These are phyloP conservation scores for Kodamaea derodonti DNA, from an alignment of 1,139 yeast genomes.

Conservation along the genomic window DNA sequence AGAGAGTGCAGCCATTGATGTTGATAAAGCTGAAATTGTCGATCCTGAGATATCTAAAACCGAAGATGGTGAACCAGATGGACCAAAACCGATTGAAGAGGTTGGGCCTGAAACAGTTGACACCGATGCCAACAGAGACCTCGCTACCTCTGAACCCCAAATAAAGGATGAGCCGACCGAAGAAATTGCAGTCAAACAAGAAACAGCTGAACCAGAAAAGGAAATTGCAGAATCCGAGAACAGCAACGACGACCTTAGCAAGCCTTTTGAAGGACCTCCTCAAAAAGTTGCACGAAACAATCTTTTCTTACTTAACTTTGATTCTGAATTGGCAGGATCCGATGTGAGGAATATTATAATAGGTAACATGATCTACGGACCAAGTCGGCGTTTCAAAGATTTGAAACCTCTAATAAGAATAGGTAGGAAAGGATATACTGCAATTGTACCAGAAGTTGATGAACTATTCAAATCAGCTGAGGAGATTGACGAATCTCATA, in stretches of 20 bases:
- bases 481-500: conserved; percentile 34
- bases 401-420: conserved; percentile 53
- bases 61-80: not conserved
- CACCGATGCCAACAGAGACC: no score
- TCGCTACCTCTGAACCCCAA: not conserved
- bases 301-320: conserved; percentile 47
- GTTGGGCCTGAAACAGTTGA: not conserved
- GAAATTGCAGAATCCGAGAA: conserved; percentile 3
- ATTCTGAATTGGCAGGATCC: conserved; percentile 20
- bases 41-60: not conserved
- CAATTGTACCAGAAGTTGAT: conserved; percentile 32
- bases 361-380: conserved; percentile 49
- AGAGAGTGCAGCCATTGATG: not conserved
- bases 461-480: conserved; percentile 32
- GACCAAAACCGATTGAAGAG: no score
- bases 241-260: conserved; percentile 13
- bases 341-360: conserved; percentile 57
- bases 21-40: not conserved
- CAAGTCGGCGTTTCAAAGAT: conserved; percentile 50
- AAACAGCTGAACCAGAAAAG: conserved; percentile 1
- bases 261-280: conserved; percentile 58
- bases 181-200: not conserved
- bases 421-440: conserved; percentile 39
- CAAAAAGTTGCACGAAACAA: conserved; percentile 54
- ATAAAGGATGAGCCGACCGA: not conserved